Base-by-base conservation (phyloP, 2,329 filamentous ascomycete species). In the Fusarium succisae region DNA sequence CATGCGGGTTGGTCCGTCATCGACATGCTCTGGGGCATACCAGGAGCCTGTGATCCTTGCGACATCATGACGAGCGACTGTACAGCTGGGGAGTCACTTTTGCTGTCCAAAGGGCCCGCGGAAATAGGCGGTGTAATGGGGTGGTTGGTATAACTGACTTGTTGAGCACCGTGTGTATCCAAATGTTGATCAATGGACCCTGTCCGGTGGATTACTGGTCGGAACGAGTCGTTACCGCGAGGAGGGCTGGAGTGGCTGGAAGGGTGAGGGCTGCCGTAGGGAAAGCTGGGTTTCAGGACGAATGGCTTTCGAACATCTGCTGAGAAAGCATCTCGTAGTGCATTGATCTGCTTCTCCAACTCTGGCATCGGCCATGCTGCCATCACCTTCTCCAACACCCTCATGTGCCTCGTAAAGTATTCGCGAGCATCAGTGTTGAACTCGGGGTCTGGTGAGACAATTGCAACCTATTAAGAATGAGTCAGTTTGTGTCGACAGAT, bases 341-440 rank as follows among this genome's bases (percentile, higher is more conserved):
- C 93, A 79, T 98, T 92, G 73, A 98, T 94, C 82, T 98, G 95
- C 60, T 91, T 92, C 80, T 97, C 92, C 84, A 98, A 93, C 77
- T 98, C 95, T 6, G 93, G 92, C 89, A 97, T 94, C 5, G 94
- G 93, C 93, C 94, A 97, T 9, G 91, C 91, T 14, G 89, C 87
- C 80, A 94, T 93, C 76, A 95, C 96, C 74, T 91, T 92, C 81
- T 98, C 96, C 66, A 98, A 86, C 43, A 98, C 92, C 63, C 95
- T 91, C 96, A 98, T 98, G 78, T 98, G 95, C 54, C 96, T 89
- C 5, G 94, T 93, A 79, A 98, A 98, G 80, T 93, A 98, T 70
- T 96, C 93, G 38, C 94, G 90, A 11, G 96, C 94, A 81, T 98
- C 94, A 1, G 88, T 86, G 80, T 96, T 95, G 65, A 98, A 89